A percentile compares a stretch with the other conserved stretches of the same genome.
phyloP scores from a whole-genome alignment of 495 filamentous ascomycete species.

The Podospora anserina region DNA sequence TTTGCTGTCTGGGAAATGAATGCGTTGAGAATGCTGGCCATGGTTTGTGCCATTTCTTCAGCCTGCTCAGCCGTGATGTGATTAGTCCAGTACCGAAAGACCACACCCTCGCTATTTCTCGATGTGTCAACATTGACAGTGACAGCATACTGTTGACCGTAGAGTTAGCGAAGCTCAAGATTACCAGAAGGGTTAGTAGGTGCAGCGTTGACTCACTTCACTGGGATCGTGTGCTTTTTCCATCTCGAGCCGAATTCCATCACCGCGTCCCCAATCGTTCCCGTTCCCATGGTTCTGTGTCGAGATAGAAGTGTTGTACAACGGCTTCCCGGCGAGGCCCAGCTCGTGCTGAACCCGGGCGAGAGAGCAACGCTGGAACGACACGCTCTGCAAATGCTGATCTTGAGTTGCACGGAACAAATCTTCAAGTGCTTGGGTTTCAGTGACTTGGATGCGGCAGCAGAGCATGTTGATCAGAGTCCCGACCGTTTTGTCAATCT shows the following conservation, averaged over 20 bases:
- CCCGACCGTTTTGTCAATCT: constrained; percentile 46
- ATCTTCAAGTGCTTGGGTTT: constrained; percentile 34
- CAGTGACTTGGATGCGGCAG: constrained; percentile 40
- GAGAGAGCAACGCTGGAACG: constrained; percentile 53
- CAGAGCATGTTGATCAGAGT: constrained; percentile 60
- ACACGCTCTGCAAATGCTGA: constrained; percentile 48
- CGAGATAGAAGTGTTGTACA: constrained; percentile 60
- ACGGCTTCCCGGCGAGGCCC: constrained; percentile 45
- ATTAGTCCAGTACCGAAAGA: constrained; percentile 59
- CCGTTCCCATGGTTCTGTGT: constrained; percentile 23
- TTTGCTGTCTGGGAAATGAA: constrained; percentile 32
- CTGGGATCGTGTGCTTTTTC: constrained; percentile 28
- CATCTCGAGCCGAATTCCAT: constrained; percentile 23
- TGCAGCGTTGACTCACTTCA: constrained; percentile 18
- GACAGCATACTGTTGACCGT: constrained; percentile 44
- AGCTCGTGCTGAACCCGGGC: constrained; percentile 56
- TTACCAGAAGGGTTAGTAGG: background rate
- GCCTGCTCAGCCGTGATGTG: constrained; percentile 41
- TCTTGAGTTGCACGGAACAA: constrained; percentile 47
- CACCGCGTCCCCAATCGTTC: background rate
- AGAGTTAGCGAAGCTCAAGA: constrained; percentile 2
- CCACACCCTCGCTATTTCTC: constrained; percentile 45
- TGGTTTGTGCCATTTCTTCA: constrained; percentile 45
- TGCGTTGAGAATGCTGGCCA: constrained; percentile 44
- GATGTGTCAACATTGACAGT: constrained; percentile 55